phyloP scores from a whole-genome alignment of 2,329 filamentous ascomycete genomes.

The Exophiala viscosa region DNA sequence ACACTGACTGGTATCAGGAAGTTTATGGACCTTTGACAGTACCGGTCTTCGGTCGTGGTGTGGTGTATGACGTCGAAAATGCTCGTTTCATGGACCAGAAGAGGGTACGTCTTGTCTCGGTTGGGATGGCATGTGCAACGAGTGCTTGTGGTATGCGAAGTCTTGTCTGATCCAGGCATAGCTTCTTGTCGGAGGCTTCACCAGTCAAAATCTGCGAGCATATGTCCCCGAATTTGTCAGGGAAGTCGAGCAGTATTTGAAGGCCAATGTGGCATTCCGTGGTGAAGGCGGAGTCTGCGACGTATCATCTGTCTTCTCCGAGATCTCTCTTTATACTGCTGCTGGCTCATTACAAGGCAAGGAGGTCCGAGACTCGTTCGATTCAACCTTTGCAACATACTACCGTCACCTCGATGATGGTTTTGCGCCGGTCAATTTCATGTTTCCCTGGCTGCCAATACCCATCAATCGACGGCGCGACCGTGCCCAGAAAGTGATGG shows the following conservation, averaged over 20 bases:
- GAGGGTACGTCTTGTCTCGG: slow-evolving; percentile 57
- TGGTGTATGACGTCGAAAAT: slow-evolving; percentile 88
- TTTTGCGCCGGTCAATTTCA: slow-evolving; percentile 85
- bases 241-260: slow-evolving; percentile 71
- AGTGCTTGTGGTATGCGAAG: no score
- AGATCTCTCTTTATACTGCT: slow-evolving; percentile 87
- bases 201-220: slow-evolving; percentile 58
- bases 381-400: slow-evolving; percentile 72
- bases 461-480: slow-evolving; percentile 85
- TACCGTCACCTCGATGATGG: slow-evolving; percentile 91
- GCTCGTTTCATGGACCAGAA: slow-evolving; percentile 95
- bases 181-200: slow-evolving; percentile 64
- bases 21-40: slow-evolving; percentile 75
- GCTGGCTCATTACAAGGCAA: slow-evolving; percentile 80
- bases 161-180: slow-evolving; percentile 31
- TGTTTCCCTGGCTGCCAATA: slow-evolving; percentile 80
- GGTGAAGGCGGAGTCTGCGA: slow-evolving; percentile 65
- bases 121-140: no score
- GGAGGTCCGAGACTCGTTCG: slow-evolving; percentile 75
- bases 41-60: slow-evolving; percentile 74
- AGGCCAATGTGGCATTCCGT: slow-evolving; percentile 64
- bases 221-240: slow-evolving; percentile 76
- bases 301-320: slow-evolving; percentile 71
- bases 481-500: slow-evolving; percentile 73
- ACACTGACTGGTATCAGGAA: slow-evolving; percentile 43